Evolutionary conservation across 2,329 filamentous ascomycete species (phyloP), one percentile per base, ranked within the genome.

Genomic region (Orbilia quercus): DNA sequence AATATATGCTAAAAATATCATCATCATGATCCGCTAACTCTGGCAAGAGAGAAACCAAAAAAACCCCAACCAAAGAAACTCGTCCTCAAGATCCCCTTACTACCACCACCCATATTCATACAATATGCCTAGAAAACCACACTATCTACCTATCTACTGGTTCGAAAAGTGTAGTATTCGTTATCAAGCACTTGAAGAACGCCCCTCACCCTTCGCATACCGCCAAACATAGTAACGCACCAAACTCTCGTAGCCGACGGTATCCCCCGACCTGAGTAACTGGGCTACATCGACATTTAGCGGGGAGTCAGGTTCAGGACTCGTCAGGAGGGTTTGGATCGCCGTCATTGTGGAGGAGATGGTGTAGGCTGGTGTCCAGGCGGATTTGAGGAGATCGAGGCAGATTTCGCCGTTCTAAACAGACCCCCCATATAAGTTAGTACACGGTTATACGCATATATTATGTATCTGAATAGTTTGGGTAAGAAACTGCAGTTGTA

Each of bases 361-460:
- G 42, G 89, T 93, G 81, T 96, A 95, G 16, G 91, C 88, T 0
- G 93, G 91, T 70, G 91, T 90, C 94, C 94, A 98, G 16, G 86
- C 85, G 63, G 89, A 85, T 79, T 86, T 85, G 71, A 99, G 84
- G 75, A 98, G 85, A 79, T 97, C 95, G 25, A 98, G 87, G 81
- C 95, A 99, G 79, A 99, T 95, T 82, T 97, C 93, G 77, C 95
- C 95, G 1, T 88, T 92, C 77, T 85, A 78, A 40, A 31, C 28
- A 9, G 9, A 31, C 9, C n/a, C n/a, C n/a, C n/a, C 28, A 31
- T 31, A 5, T 31, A 31, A 9, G 5, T 31, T 31, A 31, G 28
- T 9, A 31, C 9, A 31, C 9, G n/a, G 11, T 57, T 1, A n/a
- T 38, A 11, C 2, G 44, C 3, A 25, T 5, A 22, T n/a, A n/a